A percentile compares a stretch with the other conserved stretches of the same genome.
Conservation (phyloP, 352 stramenopile genomes). For the Globisporangium parvum region DNA sequence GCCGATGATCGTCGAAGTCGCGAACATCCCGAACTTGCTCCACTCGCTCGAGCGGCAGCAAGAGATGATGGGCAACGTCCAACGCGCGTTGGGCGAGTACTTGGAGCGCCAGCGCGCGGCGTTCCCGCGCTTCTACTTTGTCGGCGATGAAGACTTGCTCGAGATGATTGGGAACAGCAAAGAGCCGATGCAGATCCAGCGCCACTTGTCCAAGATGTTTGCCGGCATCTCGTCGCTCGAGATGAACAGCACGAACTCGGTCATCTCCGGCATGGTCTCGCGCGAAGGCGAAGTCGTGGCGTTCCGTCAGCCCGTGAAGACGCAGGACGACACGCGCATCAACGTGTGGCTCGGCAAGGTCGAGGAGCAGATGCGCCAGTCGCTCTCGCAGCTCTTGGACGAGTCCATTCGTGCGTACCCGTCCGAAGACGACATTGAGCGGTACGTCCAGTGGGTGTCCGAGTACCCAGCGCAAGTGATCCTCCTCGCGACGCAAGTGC, state of each 20-base stretch:
- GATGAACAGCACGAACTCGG: slow-evolving; percentile 61
- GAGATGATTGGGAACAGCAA: slow-evolving; percentile 99
- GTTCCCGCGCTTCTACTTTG: slow-evolving; percentile 99
- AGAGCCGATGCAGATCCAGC: slow-evolving; percentile 97
- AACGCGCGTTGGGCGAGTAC: slow-evolving; percentile 99
- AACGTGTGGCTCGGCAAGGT: slow-evolving; percentile 96
- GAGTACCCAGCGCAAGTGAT: slow-evolving; percentile 98
- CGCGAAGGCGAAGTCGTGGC: slow-evolving; percentile 98
- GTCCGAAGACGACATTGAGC: slow-evolving; percentile 64
- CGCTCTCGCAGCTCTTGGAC: slow-evolving; percentile 94
- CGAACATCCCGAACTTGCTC: slow-evolving; percentile 87
- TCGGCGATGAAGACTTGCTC: slow-evolving; percentile 99
- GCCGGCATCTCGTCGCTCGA: slow-evolving; percentile 94
- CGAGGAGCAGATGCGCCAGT: slow-evolving; percentile 96
- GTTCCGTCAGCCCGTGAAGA: slow-evolving; percentile 91
- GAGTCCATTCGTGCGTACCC: slow-evolving; percentile 84
- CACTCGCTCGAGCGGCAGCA: slow-evolving; percentile 92
- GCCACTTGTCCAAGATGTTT: slow-evolving; percentile 99
- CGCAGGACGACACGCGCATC: slow-evolving; percentile 87
- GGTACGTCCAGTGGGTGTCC: slow-evolving; percentile 96
- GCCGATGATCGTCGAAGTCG: slow-evolving; percentile 95
- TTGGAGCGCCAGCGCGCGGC: slow-evolving; percentile 96
- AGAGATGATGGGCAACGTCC: slow-evolving; percentile 98
- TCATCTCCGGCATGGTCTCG: slow-evolving; percentile 93
- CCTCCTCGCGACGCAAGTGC: slow-evolving; percentile 96